Base-by-base conservation (phyloP, 164 flowering plant species). In the Vitis labrusca region DNA sequence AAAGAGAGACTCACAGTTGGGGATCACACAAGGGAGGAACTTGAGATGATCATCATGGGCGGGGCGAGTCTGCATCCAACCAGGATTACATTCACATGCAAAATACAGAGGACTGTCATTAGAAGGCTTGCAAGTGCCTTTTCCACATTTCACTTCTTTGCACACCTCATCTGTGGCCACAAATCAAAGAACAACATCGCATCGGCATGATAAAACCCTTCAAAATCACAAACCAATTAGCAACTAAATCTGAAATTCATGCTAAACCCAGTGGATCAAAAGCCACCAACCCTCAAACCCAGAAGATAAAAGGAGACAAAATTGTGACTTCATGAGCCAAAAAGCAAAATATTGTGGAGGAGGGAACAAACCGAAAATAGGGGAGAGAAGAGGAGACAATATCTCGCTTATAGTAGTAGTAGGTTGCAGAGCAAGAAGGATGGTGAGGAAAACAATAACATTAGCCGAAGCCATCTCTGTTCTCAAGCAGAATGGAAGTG, bases 1-100 rank as follows among this genome's bases (percentile, higher is more conserved):
- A 58, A 23, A 56, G 71, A 73, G 63, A 67, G 63, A 62, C 72
- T 78, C 55, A 86, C 88, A 86, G 60, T 86, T 77, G 76, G 90
- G 90, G 53, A 83, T 58, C 2, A 85, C 72, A 69, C 90, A 86
- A 17, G 94, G 94, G 8, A 87, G 84, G 59, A 83, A 89, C 50
- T 73, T 76, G 73, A 79, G 65, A 63, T 50, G 17, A 58, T 76
- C 58, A 44, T 79, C 78, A 13, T 73, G 1, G 13, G 62, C 49
- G 8, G 68, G 16, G 47, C 65, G 66, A 58, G 74, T 50, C 70
- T 81, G 89, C 73, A 64, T 82, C 94, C 95, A 88, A 0, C 92
- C 95, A 61, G 75, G 12, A 0, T 90, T 84, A 68, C 95, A 90
- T 52, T 83, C 83, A 65, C 95, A 90, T 32, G 30, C 81, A 62